A percentile compares a stretch with the other conserved stretches of the same genome.
Conservation (phyloP, 495 filamentous ascomycete species). For the Pseudevernia furfuracea region DNA sequence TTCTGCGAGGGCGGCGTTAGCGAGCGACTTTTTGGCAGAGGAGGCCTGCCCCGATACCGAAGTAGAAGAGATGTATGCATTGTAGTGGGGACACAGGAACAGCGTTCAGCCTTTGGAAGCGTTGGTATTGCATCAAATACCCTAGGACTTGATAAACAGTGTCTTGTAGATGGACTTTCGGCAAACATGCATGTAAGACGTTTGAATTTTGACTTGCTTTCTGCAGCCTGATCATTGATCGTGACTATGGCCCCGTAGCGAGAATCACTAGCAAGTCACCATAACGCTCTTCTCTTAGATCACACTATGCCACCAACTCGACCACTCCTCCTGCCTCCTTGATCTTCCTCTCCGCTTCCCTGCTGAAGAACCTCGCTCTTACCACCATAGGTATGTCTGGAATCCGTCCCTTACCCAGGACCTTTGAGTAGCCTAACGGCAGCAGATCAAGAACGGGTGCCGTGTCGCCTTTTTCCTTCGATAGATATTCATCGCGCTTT, state of each 20-base stretch:
- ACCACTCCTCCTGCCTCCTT: slow-evolving; percentile 86
- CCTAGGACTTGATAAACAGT: not conserved
- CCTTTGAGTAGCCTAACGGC: slow-evolving; percentile 84
- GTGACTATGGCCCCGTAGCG: not conserved
- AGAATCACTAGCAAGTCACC: not conserved
- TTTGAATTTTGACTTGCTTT: not conserved
- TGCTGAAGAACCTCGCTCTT: slow-evolving; percentile 79
- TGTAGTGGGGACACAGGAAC: slow-evolving; percentile 23
- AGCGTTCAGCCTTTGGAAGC: not conserved
- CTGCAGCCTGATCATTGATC: not conserved
- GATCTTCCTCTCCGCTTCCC: slow-evolving; percentile 89
- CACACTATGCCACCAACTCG: slow-evolving; percentile 75
- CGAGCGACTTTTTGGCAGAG: slow-evolving; percentile 24
- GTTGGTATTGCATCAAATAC: slow-evolving; percentile 12
- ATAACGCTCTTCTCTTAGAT: not conserved
- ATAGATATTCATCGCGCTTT: slow-evolving; percentile 74
- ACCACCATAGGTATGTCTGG: slow-evolving; percentile 81
- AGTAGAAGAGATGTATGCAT: slow-evolving; percentile 43
- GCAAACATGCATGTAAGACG: not conserved
- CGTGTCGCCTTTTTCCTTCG: slow-evolving; percentile 64
- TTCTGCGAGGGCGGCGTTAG: slow-evolving; percentile 60
- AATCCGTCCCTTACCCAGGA: slow-evolving; percentile 86
- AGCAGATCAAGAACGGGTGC: slow-evolving; percentile 90
- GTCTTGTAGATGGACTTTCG: too few relatives aligned
- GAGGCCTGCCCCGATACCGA: slow-evolving; percentile 26